phyloP scores from a whole-genome alignment of 108 stramenopile species.

The Phaeodactylum tricornutum region DNA sequence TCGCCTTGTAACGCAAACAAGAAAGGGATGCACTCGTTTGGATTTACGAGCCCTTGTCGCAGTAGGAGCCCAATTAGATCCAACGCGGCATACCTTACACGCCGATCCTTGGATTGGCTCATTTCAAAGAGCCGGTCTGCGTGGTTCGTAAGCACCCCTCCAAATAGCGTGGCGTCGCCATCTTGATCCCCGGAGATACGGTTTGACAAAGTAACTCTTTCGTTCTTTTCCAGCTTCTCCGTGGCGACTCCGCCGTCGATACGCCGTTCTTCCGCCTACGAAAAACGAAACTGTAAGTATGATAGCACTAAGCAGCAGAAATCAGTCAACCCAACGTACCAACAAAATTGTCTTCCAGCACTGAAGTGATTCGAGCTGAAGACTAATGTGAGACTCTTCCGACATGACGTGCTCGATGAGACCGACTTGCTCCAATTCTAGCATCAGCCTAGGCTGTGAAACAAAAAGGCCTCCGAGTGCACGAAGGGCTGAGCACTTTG shows the following conservation, averaged over 20 bases:
- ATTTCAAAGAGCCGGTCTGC: constrained; percentile 62
- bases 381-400: constrained; percentile 21
- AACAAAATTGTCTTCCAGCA: constrained; percentile 76
- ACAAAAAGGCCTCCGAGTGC: constrained; percentile 72
- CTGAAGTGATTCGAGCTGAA: constrained; percentile 58
- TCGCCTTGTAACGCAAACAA: constrained; percentile 86
- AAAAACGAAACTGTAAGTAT: not conserved
- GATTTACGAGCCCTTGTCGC: constrained; percentile 87
- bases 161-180: constrained; percentile 72
- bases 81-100: constrained; percentile 47
- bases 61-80: constrained; percentile 73
- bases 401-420: constrained; percentile 48
- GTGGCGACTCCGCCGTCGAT: constrained; percentile 76
- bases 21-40: constrained; percentile 73
- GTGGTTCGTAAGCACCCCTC: constrained; percentile 67
- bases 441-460: constrained; percentile 62
- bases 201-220: constrained; percentile 55
- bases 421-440: constrained; percentile 59
- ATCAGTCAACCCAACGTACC: constrained; percentile 5
- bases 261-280: constrained; percentile 53
- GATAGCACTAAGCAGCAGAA: not conserved
- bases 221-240: constrained; percentile 56
- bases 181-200: constrained; percentile 85
- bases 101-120: constrained; percentile 41
- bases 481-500: constrained; percentile 60